Evolutionary conservation across 768 basidiomycete species (phyloP).

Genomic region (Boletus pseudopeckii): DNA sequence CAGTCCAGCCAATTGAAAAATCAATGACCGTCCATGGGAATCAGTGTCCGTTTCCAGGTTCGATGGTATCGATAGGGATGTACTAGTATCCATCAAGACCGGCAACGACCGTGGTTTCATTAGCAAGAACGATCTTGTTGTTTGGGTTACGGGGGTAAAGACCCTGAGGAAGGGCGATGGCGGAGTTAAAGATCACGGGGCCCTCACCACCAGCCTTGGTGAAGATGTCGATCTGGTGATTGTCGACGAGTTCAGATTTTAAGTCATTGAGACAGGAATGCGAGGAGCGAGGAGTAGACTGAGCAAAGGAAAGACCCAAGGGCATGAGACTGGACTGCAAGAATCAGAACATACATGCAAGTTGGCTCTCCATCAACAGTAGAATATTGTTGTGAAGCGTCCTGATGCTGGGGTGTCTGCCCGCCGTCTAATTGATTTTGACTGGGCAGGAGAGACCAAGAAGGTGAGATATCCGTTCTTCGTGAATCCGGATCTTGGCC

Average conservation of each 20-base stretch:
- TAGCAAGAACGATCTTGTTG: slow-evolving; percentile 74
- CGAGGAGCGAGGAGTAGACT: slow-evolving; percentile 63
- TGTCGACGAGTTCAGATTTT: slow-evolving; percentile 54
- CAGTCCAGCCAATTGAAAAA: too few species aligned
- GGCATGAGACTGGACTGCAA: slow-evolving; percentile 57
- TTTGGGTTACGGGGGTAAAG: slow-evolving; percentile 86
- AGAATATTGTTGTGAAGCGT: too few species aligned
- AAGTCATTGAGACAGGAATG: slow-evolving; percentile 67
- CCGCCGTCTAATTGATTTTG: too few species aligned
- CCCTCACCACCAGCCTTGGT: slow-evolving; percentile 86
- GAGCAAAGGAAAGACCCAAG: slow-evolving; percentile 62
- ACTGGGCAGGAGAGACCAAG: too few species aligned
- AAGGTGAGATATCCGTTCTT: too few species aligned
- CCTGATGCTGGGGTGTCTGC: too few species aligned
- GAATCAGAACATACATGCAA: neutral
- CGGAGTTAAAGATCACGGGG: slow-evolving; percentile 81
- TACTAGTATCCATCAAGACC: slow-evolving; percentile 86
- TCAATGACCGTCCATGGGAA: too few species aligned
- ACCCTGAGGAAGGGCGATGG: slow-evolving; percentile 81
- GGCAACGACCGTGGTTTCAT: slow-evolving; percentile 65
- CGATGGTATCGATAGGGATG: slow-evolving; percentile 84
- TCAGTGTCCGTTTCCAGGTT: slow-evolving; percentile 56
- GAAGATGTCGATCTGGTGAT: slow-evolving; percentile 68
- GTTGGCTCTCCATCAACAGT: too few species aligned
- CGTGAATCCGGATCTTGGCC: too few species aligned